A percentile compares a stretch with the other conserved stretches of the same genome.
Conservation (phyloP, 2,329 filamentous ascomycete species). For the Trichoderma arundinaceum region DNA sequence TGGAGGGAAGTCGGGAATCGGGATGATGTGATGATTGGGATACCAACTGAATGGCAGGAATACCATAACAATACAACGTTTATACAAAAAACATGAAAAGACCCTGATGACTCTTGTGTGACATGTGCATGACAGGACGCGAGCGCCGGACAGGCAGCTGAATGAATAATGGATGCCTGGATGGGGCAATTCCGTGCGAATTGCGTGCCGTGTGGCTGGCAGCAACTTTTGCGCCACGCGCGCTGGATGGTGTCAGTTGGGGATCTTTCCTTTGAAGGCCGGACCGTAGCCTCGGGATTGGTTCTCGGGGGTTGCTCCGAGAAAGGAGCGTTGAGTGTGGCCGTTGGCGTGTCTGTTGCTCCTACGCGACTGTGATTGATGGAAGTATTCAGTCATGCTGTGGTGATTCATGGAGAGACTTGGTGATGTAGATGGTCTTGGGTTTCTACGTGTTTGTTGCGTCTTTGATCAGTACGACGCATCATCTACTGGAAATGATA, state of each 20-base stretch:
- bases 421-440: neutral
- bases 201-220: constrained; percentile 15
- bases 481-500: no score
- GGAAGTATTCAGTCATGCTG: no score
- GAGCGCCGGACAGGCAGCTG: no score
- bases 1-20: neutral
- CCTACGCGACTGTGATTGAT: no score
- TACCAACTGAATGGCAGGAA: constrained; percentile 46
- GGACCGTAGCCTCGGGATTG: neutral
- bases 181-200: neutral
- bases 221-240: constrained; percentile 17
- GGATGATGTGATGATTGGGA: constrained; percentile 5
- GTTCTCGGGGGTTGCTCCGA: neutral
- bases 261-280: neutral
- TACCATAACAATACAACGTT: constrained; percentile 42
- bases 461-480: no score
- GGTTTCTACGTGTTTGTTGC: no score
- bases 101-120: neutral
- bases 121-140: neutral
- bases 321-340: neutral
- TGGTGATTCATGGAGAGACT: no score
- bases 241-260: neutral
- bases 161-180: constrained; percentile 9
- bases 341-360: no score
- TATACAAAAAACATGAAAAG: neutral